Evolutionary conservation across 805 yeast genomes (phyloP), one percentile per base, ranked within the genome.

Genomic region (Candida germanica): DNA sequence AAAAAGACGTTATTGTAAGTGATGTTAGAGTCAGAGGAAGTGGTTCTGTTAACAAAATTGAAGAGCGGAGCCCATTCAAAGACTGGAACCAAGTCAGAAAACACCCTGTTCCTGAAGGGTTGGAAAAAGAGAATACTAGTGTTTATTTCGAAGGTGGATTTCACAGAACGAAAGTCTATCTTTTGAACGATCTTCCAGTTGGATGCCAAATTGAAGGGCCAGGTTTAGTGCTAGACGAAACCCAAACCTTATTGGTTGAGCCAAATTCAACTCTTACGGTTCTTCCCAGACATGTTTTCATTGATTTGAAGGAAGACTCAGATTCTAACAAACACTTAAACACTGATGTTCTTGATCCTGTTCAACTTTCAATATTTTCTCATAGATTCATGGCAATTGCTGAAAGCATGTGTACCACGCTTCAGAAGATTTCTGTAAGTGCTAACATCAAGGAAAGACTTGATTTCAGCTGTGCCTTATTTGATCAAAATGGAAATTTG

Each of bases 381-480:
- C 88, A 85, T 56, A 66, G 94, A 42, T 86, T 86, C 56, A 85
- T 86, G 91, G 87, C 87, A 44, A 85, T 87, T 56, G 95, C 95
- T 6, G 94, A 86, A 48, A 91, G 83, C 53, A 86, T 86, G 95
- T 91, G 94, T 25, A 75, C 74, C 24, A 82, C 89, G 4, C 64
- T 86, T 37, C 83, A 84, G 46, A 82, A 83, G 58, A 86, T 93
- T 0, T 72, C 91, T 2, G 87, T 86, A 7, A 79, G 87, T 4
- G 83, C 89, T 2, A 86, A 86, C 51, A 89, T 86, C 26, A 86
- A 86, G 52, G 95, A 86, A 53, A 66, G 95, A 35, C 61, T 85
- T 23, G 95, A 86, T 55, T 86, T 83, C 56, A 82, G 89, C 20
- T 86, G 95, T 65, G 95, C 95, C 2, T 58, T 86, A 15, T 86